Base-by-base conservation (phyloP, 139 green algal genomes). In the Edaphochlamys debaryana region DNA sequence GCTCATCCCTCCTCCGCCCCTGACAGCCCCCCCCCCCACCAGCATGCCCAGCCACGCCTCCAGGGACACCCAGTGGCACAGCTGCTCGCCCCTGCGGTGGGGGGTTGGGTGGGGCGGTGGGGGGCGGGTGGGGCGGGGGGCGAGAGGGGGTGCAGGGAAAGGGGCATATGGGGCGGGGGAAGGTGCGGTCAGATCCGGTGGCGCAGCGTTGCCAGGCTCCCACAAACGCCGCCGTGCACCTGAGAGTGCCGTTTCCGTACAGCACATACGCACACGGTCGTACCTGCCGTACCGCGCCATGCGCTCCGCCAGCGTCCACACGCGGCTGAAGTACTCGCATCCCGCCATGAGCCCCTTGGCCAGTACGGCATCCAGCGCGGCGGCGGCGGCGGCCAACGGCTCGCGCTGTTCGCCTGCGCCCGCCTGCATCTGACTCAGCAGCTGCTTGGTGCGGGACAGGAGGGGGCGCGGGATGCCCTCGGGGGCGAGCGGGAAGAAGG, bases 31-130 rank as follows among this genome's bases (percentile, higher is more conserved):
- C n/a, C n/a, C 40, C 6, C 58, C 68, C 27, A 58, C 41, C 40
- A 74, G 27, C 68, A 74, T 74, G 41, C 68, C 68, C 68, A 74
- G 68, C 68, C 68, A 74, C 27, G 41, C 68, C 68, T 74, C 68
- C 25, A 74, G 68, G 1, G 38, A 29, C 27, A 74, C 11, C 68
- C 68, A 74, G 68, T 56, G 25, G 68, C 41, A 27, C 25, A 74
- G 68, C 41, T 56, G 25, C 68, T 74, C 68, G 7, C 0, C 25
- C 1, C 68, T 25, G 27, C 68, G n/a, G n/a, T n/a, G n/a, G n/a
- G n/a, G n/a, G n/a, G n/a, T n/a, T n/a, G n/a, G n/a, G n/a, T n/a
- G n/a, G n/a, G n/a, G n/a, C n/a, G n/a, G n/a, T n/a, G n/a, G n/a
- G n/a, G n/a, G n/a, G n/a, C n/a, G n/a, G n/a, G n/a, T n/a, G n/a